A percentile compares a stretch with the other conserved stretches of the same genome.
Conservation (phyloP, 495 filamentous ascomycete species). For the Hypoxylon subgilvum region DNA sequence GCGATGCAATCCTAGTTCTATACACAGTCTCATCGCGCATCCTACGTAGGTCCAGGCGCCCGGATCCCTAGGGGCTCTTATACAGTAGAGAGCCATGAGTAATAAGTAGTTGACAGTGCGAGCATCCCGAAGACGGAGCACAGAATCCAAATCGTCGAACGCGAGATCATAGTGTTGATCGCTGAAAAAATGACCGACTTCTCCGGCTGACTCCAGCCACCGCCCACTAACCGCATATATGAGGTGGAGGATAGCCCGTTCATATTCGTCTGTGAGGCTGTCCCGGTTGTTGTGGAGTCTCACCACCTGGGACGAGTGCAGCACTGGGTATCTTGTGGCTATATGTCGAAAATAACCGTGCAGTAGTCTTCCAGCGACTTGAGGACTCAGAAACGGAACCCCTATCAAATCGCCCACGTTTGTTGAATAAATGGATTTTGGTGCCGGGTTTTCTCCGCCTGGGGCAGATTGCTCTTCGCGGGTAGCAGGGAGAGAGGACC, state of each 20-base stretch:
- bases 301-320: slow-evolving; percentile 34
- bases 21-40: slow-evolving; percentile 59
- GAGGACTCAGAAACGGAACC: slow-evolving; percentile 32
- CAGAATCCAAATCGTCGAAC: slow-evolving; percentile 34
- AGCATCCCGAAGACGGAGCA: slow-evolving; percentile 37
- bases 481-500: slow-evolving; percentile 5
- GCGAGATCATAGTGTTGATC: slow-evolving; percentile 42
- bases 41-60: slow-evolving; percentile 48
- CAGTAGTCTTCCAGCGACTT: slow-evolving; percentile 34
- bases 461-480: slow-evolving; percentile 16
- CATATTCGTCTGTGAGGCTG: slow-evolving; percentile 37
- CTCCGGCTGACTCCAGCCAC: slow-evolving; percentile 43
- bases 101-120: slow-evolving; percentile 43
- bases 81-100: slow-evolving; percentile 41
- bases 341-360: slow-evolving; percentile 42
- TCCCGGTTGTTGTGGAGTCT: slow-evolving; percentile 41
- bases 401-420: slow-evolving; percentile 30
- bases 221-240: slow-evolving; percentile 41
- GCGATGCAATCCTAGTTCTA: slow-evolving; percentile 62
- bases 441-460: slow-evolving; percentile 35
- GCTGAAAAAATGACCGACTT: slow-evolving; percentile 39
- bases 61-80: slow-evolving; percentile 39
- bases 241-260: slow-evolving; percentile 40
- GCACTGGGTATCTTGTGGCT: slow-evolving; percentile 38
- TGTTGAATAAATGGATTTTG: slow-evolving; percentile 37